Conservation (phyloP, 2,329 filamentous ascomycete genomes). For the Tolypocladium paradoxum region DNA sequence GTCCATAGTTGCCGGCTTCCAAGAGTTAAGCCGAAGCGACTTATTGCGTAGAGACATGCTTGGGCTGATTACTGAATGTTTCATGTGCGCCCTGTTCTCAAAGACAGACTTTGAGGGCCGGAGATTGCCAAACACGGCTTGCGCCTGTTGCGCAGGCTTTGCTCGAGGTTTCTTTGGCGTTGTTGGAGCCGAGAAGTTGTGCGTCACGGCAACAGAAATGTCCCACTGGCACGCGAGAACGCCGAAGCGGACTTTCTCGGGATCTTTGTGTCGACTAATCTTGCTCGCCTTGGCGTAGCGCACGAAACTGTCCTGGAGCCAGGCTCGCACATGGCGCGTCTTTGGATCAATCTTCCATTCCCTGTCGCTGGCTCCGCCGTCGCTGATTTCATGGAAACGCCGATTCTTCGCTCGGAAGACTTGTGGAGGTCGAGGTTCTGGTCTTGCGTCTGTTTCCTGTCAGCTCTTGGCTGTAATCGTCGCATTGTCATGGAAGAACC, state of each 20-base stretch:
- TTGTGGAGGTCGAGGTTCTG: background rate
- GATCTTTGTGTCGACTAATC: constrained; percentile 18
- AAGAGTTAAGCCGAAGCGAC: background rate
- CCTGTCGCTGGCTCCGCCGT: constrained; percentile 17
- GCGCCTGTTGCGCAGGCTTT: background rate
- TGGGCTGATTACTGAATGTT: background rate
- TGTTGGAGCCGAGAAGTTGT: background rate
- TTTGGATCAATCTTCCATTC: constrained; percentile 24
- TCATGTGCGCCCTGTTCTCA: too few relatives aligned
- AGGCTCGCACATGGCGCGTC: constrained; percentile 23
- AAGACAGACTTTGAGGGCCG: too few relatives aligned
- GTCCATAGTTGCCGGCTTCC: background rate
- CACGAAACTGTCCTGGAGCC: constrained; percentile 27
- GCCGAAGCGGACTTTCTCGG: constrained; percentile 28
- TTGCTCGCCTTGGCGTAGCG: constrained; percentile 23
- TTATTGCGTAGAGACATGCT: background rate
- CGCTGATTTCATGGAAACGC: constrained; percentile 12
- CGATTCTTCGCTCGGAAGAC: constrained; percentile 11
- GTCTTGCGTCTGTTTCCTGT: background rate
- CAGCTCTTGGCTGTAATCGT: background rate
- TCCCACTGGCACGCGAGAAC: constrained; percentile 31
- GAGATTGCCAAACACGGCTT: background rate
- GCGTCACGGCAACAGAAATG: constrained; percentile 5
- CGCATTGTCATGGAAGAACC: background rate
- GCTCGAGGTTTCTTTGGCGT: background rate